Base-by-base conservation (phyloP, 192 early-diverging fungal species). In the Funneliformis geosporum region DNA sequence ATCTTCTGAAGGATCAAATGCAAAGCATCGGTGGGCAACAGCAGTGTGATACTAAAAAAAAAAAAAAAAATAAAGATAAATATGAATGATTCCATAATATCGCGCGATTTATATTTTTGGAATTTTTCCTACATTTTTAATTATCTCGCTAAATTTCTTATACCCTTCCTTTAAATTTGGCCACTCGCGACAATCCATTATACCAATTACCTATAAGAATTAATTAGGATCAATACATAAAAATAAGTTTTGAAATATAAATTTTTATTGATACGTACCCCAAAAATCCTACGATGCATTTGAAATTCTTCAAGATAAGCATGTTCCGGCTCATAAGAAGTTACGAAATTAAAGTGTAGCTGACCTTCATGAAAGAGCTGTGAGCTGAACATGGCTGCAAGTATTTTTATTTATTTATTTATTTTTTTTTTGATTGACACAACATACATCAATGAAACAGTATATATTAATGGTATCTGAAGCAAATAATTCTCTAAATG, bases 221-320 rank as follows among this genome's bases (percentile, higher is more conserved):
- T 60, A 27, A 25, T 38, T 23, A 42, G 27, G 6, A 6, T 21
- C 50, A 55, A 55, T 33, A n/a, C 18, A n/a, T 55, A 5, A 55
- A 55, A 6, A 21, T 5, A 18, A 18, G 4, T 16, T 14, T 4
- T 12, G 11, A 50, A 75, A 43, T 25, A 80, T 43, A 70, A 61
- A 44, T 23, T 64, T 40, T 18, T 40, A n/a, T 25, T 40, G 61
- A 55, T 27, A 27, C 50, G 69, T 85, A 92, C 92, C 81, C 91
- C 93, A 86, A 94, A 89, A 71, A 95, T 83, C 55, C 93, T 92
- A 39, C 90, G 82, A 82, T 91, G 87, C 78, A 89, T 84, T 75
- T 95, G 92, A 79, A 94, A 90, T 73, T 95, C 93, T 78, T 94
- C 93, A 60, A 93, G 82, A 44, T 89, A 88, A n/a, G 86, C 84